These are phyloP conservation scores for Candida krabiensis DNA, from an alignment of 805 yeast genomes.

Conservation along the genomic window DNA sequence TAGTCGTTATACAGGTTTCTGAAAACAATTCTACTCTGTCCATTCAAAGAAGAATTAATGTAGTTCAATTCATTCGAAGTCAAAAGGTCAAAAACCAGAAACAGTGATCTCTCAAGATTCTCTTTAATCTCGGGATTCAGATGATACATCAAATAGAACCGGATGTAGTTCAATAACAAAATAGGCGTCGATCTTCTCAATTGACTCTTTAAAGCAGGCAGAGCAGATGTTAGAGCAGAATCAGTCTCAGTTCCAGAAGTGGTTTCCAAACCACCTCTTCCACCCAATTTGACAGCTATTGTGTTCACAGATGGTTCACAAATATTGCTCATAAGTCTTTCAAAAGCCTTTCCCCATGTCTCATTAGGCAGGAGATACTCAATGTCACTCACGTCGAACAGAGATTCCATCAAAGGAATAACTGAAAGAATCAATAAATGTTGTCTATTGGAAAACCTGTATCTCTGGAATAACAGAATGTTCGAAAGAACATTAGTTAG, in stretches of 20 bases:
- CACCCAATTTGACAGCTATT: too few relatives aligned
- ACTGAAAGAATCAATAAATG: conserved; percentile 59
- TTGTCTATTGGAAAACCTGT: conserved; percentile 67
- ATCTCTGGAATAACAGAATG: conserved; percentile 66
- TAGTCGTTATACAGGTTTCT: conserved; percentile 70
- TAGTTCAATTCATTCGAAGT: conserved; percentile 64
- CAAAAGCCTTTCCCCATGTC: conserved; percentile 48
- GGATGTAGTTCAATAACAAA: conserved; percentile 58
- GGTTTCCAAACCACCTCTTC: too few relatives aligned
- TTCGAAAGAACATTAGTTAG: conserved; percentile 56
- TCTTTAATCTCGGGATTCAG: conserved; percentile 48
- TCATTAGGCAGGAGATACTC: too few relatives aligned
- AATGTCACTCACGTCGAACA: too few relatives aligned
- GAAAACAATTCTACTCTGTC: conserved; percentile 66
- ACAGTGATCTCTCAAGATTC: conserved; percentile 55
- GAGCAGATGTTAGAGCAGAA: conserved; percentile 48
- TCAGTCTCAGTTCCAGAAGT: conserved; percentile 30
- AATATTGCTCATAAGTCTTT: conserved; percentile 62
- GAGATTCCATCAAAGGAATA: conserved; percentile 48
- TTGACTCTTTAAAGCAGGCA: conserved; percentile 54
- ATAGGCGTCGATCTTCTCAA: conserved; percentile 65
- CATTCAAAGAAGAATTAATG: conserved; percentile 65
- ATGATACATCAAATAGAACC: conserved; percentile 48
- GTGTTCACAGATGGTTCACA: conserved; percentile 65
- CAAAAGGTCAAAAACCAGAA: conserved; percentile 64